These are phyloP conservation scores for Penicillium fuscoglaucum DNA, from an alignment of 2,329 filamentous ascomycete genomes.

Conservation along the genomic window DNA sequence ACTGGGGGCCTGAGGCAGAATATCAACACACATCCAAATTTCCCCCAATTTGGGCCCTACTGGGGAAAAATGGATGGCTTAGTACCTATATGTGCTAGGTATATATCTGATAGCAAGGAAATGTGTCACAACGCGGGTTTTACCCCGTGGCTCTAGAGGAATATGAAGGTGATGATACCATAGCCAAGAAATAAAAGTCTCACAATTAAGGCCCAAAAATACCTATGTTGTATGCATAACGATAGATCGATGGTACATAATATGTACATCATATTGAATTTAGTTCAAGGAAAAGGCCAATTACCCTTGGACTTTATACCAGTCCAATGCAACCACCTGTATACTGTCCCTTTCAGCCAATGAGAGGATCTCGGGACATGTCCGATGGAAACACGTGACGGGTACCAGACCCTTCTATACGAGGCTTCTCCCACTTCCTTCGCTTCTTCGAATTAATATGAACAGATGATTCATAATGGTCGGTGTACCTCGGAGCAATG, in stretches of 20 bases:
- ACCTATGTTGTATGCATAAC: not conserved
- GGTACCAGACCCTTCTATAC: not conserved
- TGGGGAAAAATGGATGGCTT: not conserved
- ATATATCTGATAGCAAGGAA: not conserved
- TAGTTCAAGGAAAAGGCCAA: not conserved
- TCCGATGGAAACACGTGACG: not conserved
- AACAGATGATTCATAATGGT: conserved; percentile 23
- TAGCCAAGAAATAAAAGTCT: not conserved
- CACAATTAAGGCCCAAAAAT: not conserved
- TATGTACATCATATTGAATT: not conserved
- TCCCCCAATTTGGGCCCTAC: not conserved
- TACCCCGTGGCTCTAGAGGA: not conserved
- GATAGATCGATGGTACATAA: not conserved
- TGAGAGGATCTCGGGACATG: not conserved
- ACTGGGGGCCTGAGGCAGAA: not conserved
- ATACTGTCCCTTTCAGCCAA: not conserved
- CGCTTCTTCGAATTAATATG: not conserved
- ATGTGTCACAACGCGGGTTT: not conserved
- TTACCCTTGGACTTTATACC: not conserved
- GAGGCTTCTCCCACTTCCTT: not conserved
- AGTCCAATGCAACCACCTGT: not conserved
- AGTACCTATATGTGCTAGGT: not conserved
- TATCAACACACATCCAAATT: not conserved
- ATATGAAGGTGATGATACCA: not conserved
- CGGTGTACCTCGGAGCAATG: conserved; percentile 27